Evolutionary conservation across 371 early-diverging fungal genomes (phyloP).

Genomic region (Nematocida ausubeli): DNA sequence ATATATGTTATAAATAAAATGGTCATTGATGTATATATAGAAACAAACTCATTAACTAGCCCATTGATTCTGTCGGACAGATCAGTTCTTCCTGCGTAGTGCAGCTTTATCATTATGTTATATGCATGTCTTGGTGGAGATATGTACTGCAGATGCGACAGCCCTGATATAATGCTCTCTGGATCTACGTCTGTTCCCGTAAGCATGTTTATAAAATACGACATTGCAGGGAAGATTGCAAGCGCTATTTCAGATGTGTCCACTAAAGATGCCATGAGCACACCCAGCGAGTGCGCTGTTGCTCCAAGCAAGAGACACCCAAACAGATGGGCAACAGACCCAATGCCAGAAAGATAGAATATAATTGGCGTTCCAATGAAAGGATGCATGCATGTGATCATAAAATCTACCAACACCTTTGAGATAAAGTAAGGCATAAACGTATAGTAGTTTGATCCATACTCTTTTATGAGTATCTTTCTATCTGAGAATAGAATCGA

Average conservation of each 20-base stretch:
- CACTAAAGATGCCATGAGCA: constrained; percentile 47
- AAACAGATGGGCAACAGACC: constrained; percentile 4
- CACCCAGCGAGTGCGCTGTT: constrained; percentile 49
- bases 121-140: constrained; percentile 58
- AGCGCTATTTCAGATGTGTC: constrained; percentile 53
- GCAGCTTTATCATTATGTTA: constrained; percentile 58
- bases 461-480: constrained; percentile 53
- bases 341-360: constrained; percentile 33
- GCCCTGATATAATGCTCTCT: constrained; percentile 12
- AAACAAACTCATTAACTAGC: constrained; percentile 13
- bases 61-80: background rate
- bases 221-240: constrained; percentile 48
- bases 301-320: constrained; percentile 32
- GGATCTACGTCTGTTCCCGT: constrained; percentile 54
- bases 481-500: constrained; percentile 48
- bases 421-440: constrained; percentile 55
- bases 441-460: constrained; percentile 54
- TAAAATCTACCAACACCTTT: constrained; percentile 47
- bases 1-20: constrained; percentile 18
- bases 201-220: constrained; percentile 55
- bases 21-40: constrained; percentile 13
- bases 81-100: constrained; percentile 23
- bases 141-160: constrained; percentile 52
- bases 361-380: constrained; percentile 23
- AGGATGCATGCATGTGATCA: constrained; percentile 47